Base-by-base conservation (phyloP, 1,139 yeast species). In the Candida tropicalis region DNA sequence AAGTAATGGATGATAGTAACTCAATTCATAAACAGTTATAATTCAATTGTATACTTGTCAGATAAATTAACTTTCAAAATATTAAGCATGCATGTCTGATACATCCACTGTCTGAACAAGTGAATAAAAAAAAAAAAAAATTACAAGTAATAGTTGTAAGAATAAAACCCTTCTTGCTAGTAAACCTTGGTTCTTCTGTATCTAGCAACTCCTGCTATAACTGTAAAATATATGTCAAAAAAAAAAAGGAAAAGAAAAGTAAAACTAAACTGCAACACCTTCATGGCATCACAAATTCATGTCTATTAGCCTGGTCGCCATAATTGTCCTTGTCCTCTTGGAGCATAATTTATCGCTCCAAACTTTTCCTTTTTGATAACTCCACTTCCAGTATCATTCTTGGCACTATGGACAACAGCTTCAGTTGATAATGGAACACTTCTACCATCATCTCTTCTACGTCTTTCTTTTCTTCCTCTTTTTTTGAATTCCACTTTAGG, bases 241-340 rank as follows among this genome's bases (percentile, higher is more conserved):
- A 9, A 28, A 9, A 9, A 16, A 16, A 6, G 24, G 28, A 17
- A 17, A 15, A 31, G 5, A 31, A 18, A 31, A 18, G 11, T 31
- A 18, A 6, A 17, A 11, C 24, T 18, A 3, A 20, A 20, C 3
- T 20, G 23, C 23, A 20, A 20, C 17, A 29, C 22, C 20, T 3
- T 8, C 13, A 25, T 10, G 10, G 16, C n/a, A 15, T 20, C 35
- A 31, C 20, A n/a, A 9, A 11, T 4, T 18, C 4, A n/a, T n/a
- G n/a, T n/a, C n/a, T n/a, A n/a, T 29, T 11, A 37, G 25, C 40
- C 35, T 38, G 82, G 81, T 31, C 58, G 66, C 84, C 84, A 79
- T 40, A 79, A 62, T 42, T 73, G 59, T 2, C 84, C 84, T 8
- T 55, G 48, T 3, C 79, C 81, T 57, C 85, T 68, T 26, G 82